These are phyloP conservation scores for Phanerochaete sordida DNA, from an alignment of 768 basidiomycete species.

Conservation along the genomic window DNA sequence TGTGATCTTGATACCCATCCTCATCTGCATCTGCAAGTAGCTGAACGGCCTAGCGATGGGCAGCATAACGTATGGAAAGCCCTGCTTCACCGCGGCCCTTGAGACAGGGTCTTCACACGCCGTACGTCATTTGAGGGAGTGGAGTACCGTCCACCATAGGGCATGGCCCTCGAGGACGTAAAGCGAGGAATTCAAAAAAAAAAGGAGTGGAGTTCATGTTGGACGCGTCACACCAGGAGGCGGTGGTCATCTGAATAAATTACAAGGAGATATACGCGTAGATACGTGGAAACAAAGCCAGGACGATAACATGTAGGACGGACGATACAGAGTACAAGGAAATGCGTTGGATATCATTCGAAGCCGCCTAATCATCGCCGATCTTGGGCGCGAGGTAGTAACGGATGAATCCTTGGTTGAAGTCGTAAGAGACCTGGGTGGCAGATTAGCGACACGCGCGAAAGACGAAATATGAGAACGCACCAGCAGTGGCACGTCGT, in stretches of 20 bases:
- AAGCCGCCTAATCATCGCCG: slow-evolving; percentile 59
- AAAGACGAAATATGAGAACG: slow-evolving; percentile 23
- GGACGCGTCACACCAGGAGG: too few species aligned
- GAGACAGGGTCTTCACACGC: too few species aligned
- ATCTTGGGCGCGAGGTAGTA: slow-evolving; percentile 98
- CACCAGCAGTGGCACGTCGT: slow-evolving; percentile 87
- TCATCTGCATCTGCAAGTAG: too few species aligned
- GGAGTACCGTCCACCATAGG: too few species aligned
- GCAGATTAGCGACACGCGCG: neutral
- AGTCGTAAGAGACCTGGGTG: slow-evolving; percentile 82
- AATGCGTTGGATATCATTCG: neutral
- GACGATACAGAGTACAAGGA: neutral
- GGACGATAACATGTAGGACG: neutral
- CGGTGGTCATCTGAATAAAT: neutral
- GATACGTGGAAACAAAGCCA: neutral
- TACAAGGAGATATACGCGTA: slow-evolving; percentile 2
- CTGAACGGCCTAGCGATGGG: too few species aligned
- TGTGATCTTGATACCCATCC: too few species aligned
- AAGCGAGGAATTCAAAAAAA: too few species aligned
- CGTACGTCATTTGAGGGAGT: too few species aligned
- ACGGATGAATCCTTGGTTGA: slow-evolving; percentile 82
- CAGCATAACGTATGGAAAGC: too few species aligned
- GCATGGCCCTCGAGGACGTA: too few species aligned
- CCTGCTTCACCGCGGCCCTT: too few species aligned
- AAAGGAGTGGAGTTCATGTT: too few species aligned